These are phyloP conservation scores for Fragosphaeria purpurea DNA, from an alignment of 2,329 filamentous ascomycete genomes.

Conservation along the genomic window DNA sequence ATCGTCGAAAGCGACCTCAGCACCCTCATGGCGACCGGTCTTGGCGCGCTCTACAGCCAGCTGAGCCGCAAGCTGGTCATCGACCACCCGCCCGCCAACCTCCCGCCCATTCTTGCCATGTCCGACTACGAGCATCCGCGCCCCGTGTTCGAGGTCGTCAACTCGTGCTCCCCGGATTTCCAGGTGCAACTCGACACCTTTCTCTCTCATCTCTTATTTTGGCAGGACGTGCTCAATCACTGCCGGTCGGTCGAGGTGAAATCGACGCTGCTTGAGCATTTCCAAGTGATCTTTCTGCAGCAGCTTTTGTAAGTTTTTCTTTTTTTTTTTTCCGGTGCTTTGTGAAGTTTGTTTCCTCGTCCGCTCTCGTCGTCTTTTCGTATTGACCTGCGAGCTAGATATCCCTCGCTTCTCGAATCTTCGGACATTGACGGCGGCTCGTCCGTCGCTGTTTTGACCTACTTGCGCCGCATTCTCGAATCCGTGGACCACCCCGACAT, in stretches of 20 bases:
- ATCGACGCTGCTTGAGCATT: constrained; percentile 88
- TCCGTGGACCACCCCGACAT: constrained; percentile 88
- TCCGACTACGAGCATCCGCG: constrained; percentile 76
- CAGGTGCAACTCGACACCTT: constrained; percentile 87
- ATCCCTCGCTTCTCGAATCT: constrained; percentile 90
- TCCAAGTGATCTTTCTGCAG: constrained; percentile 91
- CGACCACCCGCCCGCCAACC: constrained; percentile 59
- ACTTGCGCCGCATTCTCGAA: constrained; percentile 82
- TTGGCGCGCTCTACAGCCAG: constrained; percentile 65
- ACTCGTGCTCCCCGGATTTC: constrained; percentile 64
- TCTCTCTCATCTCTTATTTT: constrained; percentile 88
- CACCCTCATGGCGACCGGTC: constrained; percentile 90
- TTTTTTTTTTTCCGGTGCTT: not conserved
- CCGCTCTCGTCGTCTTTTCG: not conserved
- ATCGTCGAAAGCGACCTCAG: constrained; percentile 94
- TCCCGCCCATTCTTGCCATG: constrained; percentile 76
- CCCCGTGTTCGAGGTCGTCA: constrained; percentile 61
- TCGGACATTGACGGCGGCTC: constrained; percentile 96
- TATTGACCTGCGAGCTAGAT: constrained; percentile 39
- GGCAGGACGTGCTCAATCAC: constrained; percentile 96
- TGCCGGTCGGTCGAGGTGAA: constrained; percentile 88
- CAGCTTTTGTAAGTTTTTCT: constrained; percentile 63
- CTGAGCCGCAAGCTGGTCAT: constrained; percentile 71
- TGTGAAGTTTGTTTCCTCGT: not conserved
- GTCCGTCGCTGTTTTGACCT: constrained; percentile 89